Conservation (phyloP, 169 alveolate genomes). For the Plasmodium berghei region DNA sequence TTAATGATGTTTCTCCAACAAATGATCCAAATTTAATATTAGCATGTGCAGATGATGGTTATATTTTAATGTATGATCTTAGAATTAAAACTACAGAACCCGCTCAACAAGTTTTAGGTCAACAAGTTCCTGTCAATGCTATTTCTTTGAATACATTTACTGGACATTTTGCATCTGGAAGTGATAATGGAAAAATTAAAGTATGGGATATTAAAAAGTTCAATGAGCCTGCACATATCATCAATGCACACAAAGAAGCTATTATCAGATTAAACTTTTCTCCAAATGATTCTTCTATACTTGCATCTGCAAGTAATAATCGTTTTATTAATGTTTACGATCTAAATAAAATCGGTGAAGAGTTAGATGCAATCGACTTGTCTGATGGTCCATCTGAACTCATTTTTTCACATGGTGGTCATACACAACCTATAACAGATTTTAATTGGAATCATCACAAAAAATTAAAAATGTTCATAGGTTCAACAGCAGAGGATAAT, state of each 20-base stretch:
- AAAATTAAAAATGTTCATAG: slow-evolving; percentile 54
- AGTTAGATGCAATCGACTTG: slow-evolving; percentile 59
- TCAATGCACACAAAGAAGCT: slow-evolving; percentile 64
- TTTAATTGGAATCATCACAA: slow-evolving; percentile 70
- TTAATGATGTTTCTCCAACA: slow-evolving; percentile 47
- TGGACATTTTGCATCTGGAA: slow-evolving; percentile 68
- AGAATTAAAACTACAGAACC: slow-evolving; percentile 46
- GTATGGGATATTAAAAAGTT: slow-evolving; percentile 58
- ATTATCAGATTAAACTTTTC: slow-evolving; percentile 55
- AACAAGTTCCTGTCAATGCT: slow-evolving; percentile 55
- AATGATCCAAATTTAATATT: slow-evolving; percentile 53
- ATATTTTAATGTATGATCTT: slow-evolving; percentile 40
- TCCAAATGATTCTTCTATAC: slow-evolving; percentile 49
- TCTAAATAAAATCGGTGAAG: slow-evolving; percentile 59
- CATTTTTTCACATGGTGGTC: slow-evolving; percentile 66
- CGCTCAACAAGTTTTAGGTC: slow-evolving; percentile 46
- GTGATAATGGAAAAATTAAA: slow-evolving; percentile 70
- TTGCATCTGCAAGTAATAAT: slow-evolving; percentile 57
- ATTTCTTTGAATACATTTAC: slow-evolving; percentile 30
- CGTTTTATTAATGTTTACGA: slow-evolving; percentile 48
- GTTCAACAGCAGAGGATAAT: slow-evolving; percentile 57
- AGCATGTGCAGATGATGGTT: slow-evolving; percentile 71
- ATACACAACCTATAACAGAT: slow-evolving; percentile 56
- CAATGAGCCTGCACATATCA: slow-evolving; percentile 49
- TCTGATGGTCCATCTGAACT: slow-evolving; percentile 67